Evolutionary conservation across 1,284 basidiomycete species (phyloP).

Genomic region (Moniliella sp.): DNA sequence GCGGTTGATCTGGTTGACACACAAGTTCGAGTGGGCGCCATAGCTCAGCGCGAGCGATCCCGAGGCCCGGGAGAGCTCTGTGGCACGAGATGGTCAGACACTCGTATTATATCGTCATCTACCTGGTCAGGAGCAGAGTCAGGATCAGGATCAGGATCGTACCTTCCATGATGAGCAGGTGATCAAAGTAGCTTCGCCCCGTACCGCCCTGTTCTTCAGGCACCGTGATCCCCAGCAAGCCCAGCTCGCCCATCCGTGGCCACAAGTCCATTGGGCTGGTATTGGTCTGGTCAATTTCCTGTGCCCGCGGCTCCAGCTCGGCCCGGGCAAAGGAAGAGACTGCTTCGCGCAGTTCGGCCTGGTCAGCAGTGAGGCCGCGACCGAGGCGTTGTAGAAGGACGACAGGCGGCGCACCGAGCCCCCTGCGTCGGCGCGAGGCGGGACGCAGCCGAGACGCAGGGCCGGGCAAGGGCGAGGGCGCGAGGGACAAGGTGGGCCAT

Average conservation of each 20-base stretch:
- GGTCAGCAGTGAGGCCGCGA: slow-evolving; percentile 11
- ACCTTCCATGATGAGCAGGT: slow-evolving; percentile 23
- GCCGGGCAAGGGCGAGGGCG: too few species aligned
- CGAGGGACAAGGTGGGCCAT: too few species aligned
- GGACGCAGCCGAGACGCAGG: too few species aligned
- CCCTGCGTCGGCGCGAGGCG: too few species aligned
- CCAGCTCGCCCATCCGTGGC: slow-evolving; percentile 21
- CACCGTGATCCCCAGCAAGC: slow-evolving; percentile 17
- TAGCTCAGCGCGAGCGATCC: slow-evolving; percentile 77
- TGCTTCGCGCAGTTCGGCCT: slow-evolving; percentile 13
- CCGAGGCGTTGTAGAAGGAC: slow-evolving; percentile 15
- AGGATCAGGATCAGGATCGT: too few species aligned
- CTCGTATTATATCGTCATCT: too few species aligned
- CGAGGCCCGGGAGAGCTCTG: slow-evolving; percentile 60
- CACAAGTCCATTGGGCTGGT: slow-evolving; percentile 14
- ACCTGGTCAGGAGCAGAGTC: too few species aligned
- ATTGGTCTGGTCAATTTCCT: slow-evolving; percentile 13
- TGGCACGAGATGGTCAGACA: too few species aligned
- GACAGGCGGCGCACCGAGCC: too few species aligned
- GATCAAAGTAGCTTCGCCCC: slow-evolving; percentile 18
- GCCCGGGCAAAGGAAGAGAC: slow-evolving; percentile 10
- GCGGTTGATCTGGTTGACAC: slow-evolving; percentile 48
- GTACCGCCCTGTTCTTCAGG: slow-evolving; percentile 17
- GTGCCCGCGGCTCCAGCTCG: slow-evolving; percentile 9
- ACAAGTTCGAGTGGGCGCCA: slow-evolving; percentile 50